phyloP scores from a whole-genome alignment of 345 rosid genomes.

The Eucalyptus urophylla region DNA sequence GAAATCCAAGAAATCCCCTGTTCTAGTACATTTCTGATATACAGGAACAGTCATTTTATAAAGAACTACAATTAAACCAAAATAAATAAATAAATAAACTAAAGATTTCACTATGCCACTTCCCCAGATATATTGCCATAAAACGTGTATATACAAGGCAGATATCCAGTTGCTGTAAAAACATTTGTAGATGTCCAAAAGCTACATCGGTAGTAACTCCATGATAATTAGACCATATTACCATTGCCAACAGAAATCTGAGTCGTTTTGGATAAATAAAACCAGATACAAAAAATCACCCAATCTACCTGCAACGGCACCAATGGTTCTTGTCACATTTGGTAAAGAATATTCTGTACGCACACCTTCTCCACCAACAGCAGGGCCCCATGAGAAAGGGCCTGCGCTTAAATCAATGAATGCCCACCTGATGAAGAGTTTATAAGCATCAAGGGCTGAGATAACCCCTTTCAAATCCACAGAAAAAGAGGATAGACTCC shows the following conservation, averaged over 20 bases:
- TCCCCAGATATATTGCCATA: not conserved
- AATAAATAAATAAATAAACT: not conserved
- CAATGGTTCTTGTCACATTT: conserved; percentile 88
- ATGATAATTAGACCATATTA: not conserved
- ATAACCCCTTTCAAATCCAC: not conserved
- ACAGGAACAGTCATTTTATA: not conserved
- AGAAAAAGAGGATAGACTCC: conserved; percentile 10
- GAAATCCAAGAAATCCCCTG: not conserved
- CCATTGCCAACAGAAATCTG: not conserved
- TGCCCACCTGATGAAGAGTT: conserved; percentile 66
- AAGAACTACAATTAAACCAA: not conserved
- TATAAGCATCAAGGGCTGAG: not conserved
- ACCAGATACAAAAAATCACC: not conserved
- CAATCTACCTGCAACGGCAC: conserved; percentile 85
- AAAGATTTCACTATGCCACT: not conserved
- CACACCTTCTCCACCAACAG: conserved; percentile 99
- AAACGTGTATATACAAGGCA: not conserved
- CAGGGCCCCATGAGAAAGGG: conserved; percentile 98
- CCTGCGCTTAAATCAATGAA: conserved; percentile 92
- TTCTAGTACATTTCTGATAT: not conserved
- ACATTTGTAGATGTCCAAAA: not conserved
- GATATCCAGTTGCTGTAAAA: not conserved
- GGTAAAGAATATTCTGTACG: conserved; percentile 85
- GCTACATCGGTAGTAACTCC: not conserved
- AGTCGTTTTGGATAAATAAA: not conserved